Conservation (phyloP, 1,284 basidiomycete species). For the Papiliotrema flavescens region DNA sequence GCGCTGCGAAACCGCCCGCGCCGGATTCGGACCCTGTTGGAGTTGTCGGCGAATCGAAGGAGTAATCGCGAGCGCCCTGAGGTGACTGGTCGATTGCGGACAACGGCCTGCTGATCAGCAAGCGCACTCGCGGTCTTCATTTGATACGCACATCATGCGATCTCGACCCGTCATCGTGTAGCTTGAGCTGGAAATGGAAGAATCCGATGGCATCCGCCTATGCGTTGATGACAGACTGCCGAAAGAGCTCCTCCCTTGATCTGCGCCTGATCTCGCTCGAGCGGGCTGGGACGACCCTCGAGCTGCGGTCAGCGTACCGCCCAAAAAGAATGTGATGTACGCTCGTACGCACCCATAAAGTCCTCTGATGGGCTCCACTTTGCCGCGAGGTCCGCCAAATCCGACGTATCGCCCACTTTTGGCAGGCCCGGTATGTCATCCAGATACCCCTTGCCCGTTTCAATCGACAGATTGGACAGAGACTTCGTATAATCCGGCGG, state of each 20-base stretch:
- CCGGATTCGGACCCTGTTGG: constrained; percentile 39
- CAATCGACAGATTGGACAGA: constrained; percentile 16
- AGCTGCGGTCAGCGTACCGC: background rate
- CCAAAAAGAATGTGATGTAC: background rate
- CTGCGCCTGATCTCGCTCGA: constrained; percentile 2
- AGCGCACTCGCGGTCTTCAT: background rate
- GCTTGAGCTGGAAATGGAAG: constrained; percentile 40
- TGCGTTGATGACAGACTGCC: constrained; percentile 26
- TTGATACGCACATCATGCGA: constrained; percentile 23
- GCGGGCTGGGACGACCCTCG: constrained; percentile 9
- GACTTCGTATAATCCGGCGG: constrained; percentile 27
- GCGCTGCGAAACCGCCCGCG: constrained; percentile 18
- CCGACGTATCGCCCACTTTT: constrained; percentile 9
- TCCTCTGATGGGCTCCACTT: constrained; percentile 2
- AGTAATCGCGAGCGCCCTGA: constrained; percentile 12
- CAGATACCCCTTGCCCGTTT: constrained; percentile 15
- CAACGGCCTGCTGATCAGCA: constrained; percentile 25
- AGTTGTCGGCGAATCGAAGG: constrained; percentile 31
- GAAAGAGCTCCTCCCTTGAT: constrained; percentile 8
- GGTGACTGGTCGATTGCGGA: constrained; percentile 32
- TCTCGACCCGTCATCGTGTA: constrained; percentile 29
- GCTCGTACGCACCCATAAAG: background rate
- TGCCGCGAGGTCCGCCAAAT: constrained; percentile 7
- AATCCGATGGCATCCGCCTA: constrained; percentile 42
- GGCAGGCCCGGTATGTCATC: constrained; percentile 27